phyloP scores from a whole-genome alignment of 345 rosid genomes.

The Rhodamnia rubescens region DNA sequence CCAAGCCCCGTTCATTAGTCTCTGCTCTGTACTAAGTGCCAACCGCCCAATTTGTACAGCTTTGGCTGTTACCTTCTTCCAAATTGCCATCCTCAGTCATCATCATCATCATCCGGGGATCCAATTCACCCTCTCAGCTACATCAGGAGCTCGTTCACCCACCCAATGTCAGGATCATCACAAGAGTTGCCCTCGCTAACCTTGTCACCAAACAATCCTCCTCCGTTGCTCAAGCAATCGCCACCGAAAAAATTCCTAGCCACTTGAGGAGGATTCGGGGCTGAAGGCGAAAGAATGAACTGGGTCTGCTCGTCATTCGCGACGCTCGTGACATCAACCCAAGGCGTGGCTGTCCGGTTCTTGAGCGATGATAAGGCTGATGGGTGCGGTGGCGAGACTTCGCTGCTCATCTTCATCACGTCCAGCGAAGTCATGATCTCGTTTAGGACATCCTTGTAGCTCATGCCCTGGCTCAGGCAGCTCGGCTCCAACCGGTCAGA shows the following conservation, averaged over 20 bases:
- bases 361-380: not conserved
- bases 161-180: constrained; percentile 66
- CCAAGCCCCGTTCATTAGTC: not conserved
- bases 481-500: constrained; percentile 12
- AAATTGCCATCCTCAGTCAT: not conserved
- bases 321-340: constrained; percentile 27
- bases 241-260: constrained; percentile 1
- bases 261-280: constrained; percentile 13
- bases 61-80: not conserved
- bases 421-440: constrained; percentile 55
- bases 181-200: not conserved
- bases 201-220: not conserved
- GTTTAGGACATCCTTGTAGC: constrained; percentile 40
- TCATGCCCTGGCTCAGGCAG: constrained; percentile 15
- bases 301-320: constrained; percentile 29
- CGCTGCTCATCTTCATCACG: constrained; percentile 27
- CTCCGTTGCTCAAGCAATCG: constrained; percentile 1
- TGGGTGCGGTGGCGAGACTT: constrained; percentile 6
- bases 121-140: constrained; percentile 7
- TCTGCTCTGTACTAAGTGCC: not conserved
- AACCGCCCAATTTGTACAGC: constrained; percentile 1
- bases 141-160: constrained; percentile 88
- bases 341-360: constrained; percentile 19
- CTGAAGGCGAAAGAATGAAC: constrained; percentile 50
- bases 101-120: not conserved